Conservation (phyloP, 345 rosid species). For the Zanthoxylum bungeanum region DNA sequence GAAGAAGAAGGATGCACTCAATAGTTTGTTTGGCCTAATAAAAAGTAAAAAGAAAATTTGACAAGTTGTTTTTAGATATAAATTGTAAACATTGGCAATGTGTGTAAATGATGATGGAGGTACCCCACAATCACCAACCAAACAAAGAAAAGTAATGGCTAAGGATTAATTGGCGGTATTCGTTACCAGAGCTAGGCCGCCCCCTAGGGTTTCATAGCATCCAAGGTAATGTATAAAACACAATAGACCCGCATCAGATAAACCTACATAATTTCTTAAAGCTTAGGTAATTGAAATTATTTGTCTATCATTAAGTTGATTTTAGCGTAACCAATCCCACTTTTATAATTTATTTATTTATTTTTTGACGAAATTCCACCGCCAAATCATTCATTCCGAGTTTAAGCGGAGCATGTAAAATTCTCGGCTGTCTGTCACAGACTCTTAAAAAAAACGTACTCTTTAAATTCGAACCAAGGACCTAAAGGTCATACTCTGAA, state of each 20-base stretch:
- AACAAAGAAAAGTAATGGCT: slow-evolving; percentile 18
- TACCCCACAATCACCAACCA: slow-evolving; percentile 36
- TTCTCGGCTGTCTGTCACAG: no score
- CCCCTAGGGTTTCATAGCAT: slow-evolving; percentile 23
- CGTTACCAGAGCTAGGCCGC: slow-evolving; percentile 11
- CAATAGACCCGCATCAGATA: background rate
- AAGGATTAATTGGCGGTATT: slow-evolving; percentile 19
- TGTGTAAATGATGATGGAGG: slow-evolving; percentile 16
- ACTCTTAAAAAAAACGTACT: no score
- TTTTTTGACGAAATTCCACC: no score
- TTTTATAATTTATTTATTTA: no score
- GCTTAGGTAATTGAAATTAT: background rate
- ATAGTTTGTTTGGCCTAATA: background rate
- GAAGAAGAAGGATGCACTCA: no score
- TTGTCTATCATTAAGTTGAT: background rate
- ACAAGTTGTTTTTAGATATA: background rate
- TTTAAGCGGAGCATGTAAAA: no score
- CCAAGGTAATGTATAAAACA: slow-evolving; percentile 31
- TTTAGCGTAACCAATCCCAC: background rate
- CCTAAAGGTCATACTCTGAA: no score
- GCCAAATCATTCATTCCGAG: no score
- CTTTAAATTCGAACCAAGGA: no score
- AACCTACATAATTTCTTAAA: background rate
- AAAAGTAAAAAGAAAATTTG: background rate
- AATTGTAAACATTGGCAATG: background rate